phyloP scores from a whole-genome alignment of 2,329 filamentous ascomycete species.

The Lachnellula subtilissima region DNA sequence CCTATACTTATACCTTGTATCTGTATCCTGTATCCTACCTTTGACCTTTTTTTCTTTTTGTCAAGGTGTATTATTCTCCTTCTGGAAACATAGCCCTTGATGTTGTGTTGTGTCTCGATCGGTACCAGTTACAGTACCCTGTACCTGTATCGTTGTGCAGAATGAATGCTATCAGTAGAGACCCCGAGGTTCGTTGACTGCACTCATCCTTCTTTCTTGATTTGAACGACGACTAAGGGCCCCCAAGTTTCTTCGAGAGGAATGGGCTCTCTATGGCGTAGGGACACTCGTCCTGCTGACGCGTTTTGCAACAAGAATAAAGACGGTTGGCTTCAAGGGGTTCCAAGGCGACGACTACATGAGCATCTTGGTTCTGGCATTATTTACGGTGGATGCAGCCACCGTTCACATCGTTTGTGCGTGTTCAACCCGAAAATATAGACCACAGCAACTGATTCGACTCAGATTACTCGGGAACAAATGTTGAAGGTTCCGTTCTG shows the following conservation, averaged over 20 bases:
- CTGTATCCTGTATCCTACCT: no score
- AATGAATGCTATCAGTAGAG: not conserved
- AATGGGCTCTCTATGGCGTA: conserved; percentile 27
- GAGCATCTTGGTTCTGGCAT: conserved; percentile 8
- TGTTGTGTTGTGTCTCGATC: no score
- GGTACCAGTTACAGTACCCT: no score
- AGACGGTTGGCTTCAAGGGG: conserved; percentile 25
- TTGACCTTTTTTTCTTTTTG: no score
- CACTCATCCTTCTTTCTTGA: not conserved
- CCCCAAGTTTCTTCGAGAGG: conserved; percentile 28
- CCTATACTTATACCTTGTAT: no score
- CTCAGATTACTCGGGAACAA: conserved; percentile 16
- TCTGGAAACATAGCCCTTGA: no score
- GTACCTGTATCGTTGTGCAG: no score
- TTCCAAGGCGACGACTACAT: conserved; percentile 17
- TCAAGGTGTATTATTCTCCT: no score
- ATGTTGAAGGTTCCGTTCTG: conserved; percentile 11
- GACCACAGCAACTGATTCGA: not conserved
- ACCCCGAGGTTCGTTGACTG: not conserved
- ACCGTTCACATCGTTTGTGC: conserved; percentile 21
- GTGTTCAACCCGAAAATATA: not conserved
- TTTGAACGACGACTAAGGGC: not conserved
- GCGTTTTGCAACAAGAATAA: conserved; percentile 36
- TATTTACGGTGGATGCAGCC: conserved; percentile 12
- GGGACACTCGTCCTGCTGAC: conserved; percentile 28